These are phyloP conservation scores for Ostreobium quekettii DNA, from an alignment of 139 green algal species.

Conservation along the genomic window DNA sequence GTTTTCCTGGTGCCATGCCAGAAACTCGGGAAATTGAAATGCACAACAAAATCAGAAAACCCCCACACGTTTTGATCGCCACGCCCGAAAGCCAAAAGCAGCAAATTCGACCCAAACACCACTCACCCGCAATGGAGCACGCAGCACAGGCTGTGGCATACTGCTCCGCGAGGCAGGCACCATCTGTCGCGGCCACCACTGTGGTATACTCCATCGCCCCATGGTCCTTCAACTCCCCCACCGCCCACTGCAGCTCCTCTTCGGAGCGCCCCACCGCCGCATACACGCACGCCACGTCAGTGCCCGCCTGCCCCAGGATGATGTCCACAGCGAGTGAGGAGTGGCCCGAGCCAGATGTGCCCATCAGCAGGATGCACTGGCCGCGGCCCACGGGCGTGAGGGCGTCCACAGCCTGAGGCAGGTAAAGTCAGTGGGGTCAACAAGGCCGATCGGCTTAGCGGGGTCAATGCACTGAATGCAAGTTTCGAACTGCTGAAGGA, in stretches of 20 bases:
- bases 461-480: too few relatives aligned
- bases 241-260: constrained; percentile 27
- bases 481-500: too few relatives aligned
- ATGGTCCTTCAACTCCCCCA: constrained; percentile 27
- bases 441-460: too few relatives aligned
- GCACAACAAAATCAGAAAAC: too few relatives aligned
- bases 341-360: constrained; percentile 47
- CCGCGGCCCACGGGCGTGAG: constrained; percentile 77
- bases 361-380: constrained; percentile 60
- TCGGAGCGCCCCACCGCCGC: constrained; percentile 18
- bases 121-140: constrained; percentile 40
- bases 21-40: too few relatives aligned
- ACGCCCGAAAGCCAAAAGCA: too few relatives aligned
- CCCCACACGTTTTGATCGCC: too few relatives aligned
- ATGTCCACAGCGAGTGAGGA: constrained; percentile 53
- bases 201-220: constrained; percentile 52
- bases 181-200: constrained; percentile 43
- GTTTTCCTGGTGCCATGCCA: too few relatives aligned
- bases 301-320: constrained; percentile 37
- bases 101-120: too few relatives aligned
- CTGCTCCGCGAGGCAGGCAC: constrained; percentile 48
- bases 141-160: constrained; percentile 57
- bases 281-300: constrained; percentile 47
- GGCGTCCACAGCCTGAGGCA: constrained; percentile 57
- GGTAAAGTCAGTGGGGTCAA: too few relatives aligned